Conservation (phyloP, 495 filamentous ascomycete genomes). For the Annulohypoxylon moriforme region DNA sequence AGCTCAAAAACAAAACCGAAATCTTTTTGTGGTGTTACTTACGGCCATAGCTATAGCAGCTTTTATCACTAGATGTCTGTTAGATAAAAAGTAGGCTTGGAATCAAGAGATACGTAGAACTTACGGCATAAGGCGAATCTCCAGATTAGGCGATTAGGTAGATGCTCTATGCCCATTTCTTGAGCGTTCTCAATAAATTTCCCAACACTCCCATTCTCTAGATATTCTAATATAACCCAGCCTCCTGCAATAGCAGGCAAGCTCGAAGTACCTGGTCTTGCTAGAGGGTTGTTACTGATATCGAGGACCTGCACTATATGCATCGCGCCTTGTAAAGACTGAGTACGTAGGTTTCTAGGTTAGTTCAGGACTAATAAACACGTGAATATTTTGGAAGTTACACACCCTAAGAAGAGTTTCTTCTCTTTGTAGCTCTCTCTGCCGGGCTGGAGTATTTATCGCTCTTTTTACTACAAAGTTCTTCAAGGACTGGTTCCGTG, state of each 20-base stretch:
- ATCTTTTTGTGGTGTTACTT: slow-evolving; percentile 6
- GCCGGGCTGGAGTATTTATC: background rate
- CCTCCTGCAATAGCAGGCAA: background rate
- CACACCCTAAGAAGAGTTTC: background rate
- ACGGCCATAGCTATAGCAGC: slow-evolving; percentile 25
- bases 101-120: background rate
- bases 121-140: slow-evolving; percentile 36
- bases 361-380: no score
- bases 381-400: no score
- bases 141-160: slow-evolving; percentile 35
- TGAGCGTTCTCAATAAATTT: slow-evolving; percentile 3
- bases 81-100: background rate
- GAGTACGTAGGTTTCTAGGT: no score
- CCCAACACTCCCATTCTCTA: background rate
- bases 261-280: background rate
- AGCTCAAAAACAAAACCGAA: no score
- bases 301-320: background rate
- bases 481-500: background rate
- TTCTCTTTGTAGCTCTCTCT: background rate
- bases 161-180: no score
- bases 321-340: background rate
- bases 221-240: slow-evolving; percentile 22
- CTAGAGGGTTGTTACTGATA: background rate
- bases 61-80: slow-evolving; percentile 25
- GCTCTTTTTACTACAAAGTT: background rate